Base-by-base conservation (phyloP, 192 early-diverging fungal species). In the Funneliformis mosseae region DNA sequence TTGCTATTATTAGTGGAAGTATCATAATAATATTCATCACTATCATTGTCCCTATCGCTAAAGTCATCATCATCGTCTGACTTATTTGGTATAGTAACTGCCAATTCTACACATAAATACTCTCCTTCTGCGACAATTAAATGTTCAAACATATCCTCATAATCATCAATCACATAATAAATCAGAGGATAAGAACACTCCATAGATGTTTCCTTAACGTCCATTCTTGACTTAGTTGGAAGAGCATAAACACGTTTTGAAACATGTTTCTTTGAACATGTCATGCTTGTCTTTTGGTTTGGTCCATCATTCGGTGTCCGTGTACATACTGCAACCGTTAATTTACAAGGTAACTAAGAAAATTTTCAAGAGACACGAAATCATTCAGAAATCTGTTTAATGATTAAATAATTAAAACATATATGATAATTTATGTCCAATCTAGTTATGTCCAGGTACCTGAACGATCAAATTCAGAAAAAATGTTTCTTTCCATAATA, bases 151-250 rank as follows among this genome's bases (percentile, higher is more conserved):
- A 91, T 89, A 73, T 94, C 94, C 81, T 97, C 95, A 85, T 92
- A 97, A 88, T 97, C 95, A 84, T 96, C 95, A 72, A 96, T 92
- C 43, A 94, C 93, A 86, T 96, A 97, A 86, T 97, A 96, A 45
- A 97, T 94, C 80, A 94, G 83, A 8, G 96, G 96, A 83, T 93
- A 96, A 18, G 95, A 96, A 82, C 92, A 94, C 82, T 97, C 96
- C 86, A 94, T 94, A 68, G 94, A 92, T 14, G 92, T 89, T 73
- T 95, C 93, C 80, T 95, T 96, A 82, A 94, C 88, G 85, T 96
- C 95, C 92, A 97, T 95, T 69, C 94, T 91, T 43, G 95, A 95
- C 85, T 95, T 96, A 89, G 93, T 95, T 33, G 96, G 96, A 14
- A 94, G 89, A 12, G 96, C 96, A 82, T 96, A 97, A 0, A 97